A percentile compares a stretch with the other conserved stretches of the same genome.
These are phyloP conservation scores for Podila clonocystis DNA, from an alignment of 192 early-diverging fungal genomes.

Conservation along the genomic window DNA sequence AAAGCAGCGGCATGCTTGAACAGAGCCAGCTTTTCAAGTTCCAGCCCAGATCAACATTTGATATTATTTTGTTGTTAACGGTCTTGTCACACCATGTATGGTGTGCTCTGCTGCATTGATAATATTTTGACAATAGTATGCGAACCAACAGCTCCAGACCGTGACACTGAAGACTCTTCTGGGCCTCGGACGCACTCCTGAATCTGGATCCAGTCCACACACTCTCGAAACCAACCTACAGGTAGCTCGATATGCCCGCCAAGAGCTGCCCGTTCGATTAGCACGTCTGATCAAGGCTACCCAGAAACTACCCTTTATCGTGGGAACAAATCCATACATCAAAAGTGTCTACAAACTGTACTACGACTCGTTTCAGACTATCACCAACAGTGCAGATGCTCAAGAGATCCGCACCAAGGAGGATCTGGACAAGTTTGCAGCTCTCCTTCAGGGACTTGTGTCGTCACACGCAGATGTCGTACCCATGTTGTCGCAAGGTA, in stretches of 20 bases:
- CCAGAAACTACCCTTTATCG: slow-evolving; percentile 92
- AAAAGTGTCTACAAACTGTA: slow-evolving; percentile 84
- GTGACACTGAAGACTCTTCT: slow-evolving; percentile 14
- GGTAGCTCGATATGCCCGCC: slow-evolving; percentile 65
- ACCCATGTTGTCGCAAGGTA: slow-evolving; percentile 85
- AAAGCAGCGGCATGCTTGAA: not conserved
- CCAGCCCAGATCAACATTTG: too few species aligned
- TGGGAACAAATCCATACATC: slow-evolving; percentile 94
- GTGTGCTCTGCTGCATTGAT: too few species aligned
- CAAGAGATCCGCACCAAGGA: slow-evolving; percentile 59
- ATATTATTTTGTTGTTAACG: too few species aligned
- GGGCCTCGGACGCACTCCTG: slow-evolving; percentile 3
- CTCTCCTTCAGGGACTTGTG: slow-evolving; percentile 77
- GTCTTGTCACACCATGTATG: too few species aligned
- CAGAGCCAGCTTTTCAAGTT: not conserved
- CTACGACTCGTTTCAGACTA: slow-evolving; percentile 66
- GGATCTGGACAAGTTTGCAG: slow-evolving; percentile 72
- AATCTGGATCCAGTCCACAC: not conserved
- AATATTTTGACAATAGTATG: slow-evolving; percentile 5
- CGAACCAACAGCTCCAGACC: slow-evolving; percentile 16
- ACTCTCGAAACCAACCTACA: slow-evolving; percentile 10
- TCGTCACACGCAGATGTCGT: slow-evolving; percentile 86
- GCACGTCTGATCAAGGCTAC: slow-evolving; percentile 87
- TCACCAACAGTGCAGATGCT: slow-evolving; percentile 67
- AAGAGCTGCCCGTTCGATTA: slow-evolving; percentile 87